These are phyloP conservation scores for Tetrahymena thermophila DNA, from an alignment of 73 alveolate species.

Conservation along the genomic window DNA sequence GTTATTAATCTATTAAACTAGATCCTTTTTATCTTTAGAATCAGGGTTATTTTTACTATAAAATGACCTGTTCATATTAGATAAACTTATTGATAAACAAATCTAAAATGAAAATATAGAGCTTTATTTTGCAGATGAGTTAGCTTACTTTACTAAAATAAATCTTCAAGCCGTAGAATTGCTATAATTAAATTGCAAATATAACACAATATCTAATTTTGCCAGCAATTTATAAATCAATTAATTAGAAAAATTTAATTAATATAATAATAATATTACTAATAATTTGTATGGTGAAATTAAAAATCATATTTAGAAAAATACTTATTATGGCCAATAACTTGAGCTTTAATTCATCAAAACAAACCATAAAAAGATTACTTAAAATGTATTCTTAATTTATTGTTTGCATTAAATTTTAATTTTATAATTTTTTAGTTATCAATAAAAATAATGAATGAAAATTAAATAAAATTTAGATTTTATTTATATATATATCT, in stretches of 20 bases:
- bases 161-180: background rate
- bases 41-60: background rate
- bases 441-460: too few relatives aligned
- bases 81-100: background rate
- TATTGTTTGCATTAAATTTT: background rate
- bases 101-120: background rate
- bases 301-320: background rate
- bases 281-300: background rate
- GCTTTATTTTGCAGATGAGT: background rate
- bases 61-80: background rate
- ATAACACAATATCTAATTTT: background rate
- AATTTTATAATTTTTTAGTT: too few relatives aligned
- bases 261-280: background rate
- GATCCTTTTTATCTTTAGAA: background rate
- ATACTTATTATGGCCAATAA: background rate
- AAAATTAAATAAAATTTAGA: too few relatives aligned
- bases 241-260: background rate
- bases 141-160: background rate
- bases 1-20: background rate
- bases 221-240: background rate
- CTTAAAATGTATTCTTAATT: background rate
- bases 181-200: background rate
- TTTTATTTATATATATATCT: too few relatives aligned
- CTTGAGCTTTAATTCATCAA: background rate
- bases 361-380: background rate